A percentile compares a stretch with the other conserved stretches of the same genome.
These are phyloP conservation scores for Pyrenophora graminea DNA, from an alignment of 2,329 filamentous ascomycete genomes.

Conservation along the genomic window DNA sequence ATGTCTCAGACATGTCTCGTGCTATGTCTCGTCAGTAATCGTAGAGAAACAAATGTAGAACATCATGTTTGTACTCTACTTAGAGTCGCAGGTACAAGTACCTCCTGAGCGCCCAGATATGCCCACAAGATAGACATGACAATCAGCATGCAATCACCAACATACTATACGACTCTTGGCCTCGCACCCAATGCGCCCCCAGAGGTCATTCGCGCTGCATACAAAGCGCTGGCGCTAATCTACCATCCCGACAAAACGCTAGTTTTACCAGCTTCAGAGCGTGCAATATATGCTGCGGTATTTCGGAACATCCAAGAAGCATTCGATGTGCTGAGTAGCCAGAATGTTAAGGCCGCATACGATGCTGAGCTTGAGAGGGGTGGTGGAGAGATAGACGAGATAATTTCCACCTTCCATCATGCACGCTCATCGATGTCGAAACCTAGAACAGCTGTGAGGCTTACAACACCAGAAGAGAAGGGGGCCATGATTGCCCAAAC, in stretches of 20 bases:
- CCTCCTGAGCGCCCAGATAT: constrained; percentile 1
- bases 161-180: constrained; percentile 23
- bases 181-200: constrained; percentile 17
- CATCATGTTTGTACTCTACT: constrained; percentile 7
- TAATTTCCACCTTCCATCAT: constrained; percentile 11
- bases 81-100: background rate
- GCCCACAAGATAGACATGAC: background rate
- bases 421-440: background rate
- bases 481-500: constrained; percentile 15
- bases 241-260: constrained; percentile 23
- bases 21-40: background rate
- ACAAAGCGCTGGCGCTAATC: constrained; percentile 22
- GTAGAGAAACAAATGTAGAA: background rate
- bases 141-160: constrained; percentile 7
- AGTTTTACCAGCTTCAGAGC: constrained; percentile 12
- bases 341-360: constrained; percentile 19
- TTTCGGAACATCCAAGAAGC: constrained; percentile 21
- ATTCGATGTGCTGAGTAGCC: constrained; percentile 22
- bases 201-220: constrained; percentile 24
- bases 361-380: constrained; percentile 18
- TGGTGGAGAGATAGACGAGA: background rate
- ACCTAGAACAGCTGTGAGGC: constrained; percentile 5
- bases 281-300: constrained; percentile 10
- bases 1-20: background rate
- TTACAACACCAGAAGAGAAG: constrained; percentile 20